Base-by-base conservation (phyloP, 345 rosid genomes). In the Physaria fendleri region DNA sequence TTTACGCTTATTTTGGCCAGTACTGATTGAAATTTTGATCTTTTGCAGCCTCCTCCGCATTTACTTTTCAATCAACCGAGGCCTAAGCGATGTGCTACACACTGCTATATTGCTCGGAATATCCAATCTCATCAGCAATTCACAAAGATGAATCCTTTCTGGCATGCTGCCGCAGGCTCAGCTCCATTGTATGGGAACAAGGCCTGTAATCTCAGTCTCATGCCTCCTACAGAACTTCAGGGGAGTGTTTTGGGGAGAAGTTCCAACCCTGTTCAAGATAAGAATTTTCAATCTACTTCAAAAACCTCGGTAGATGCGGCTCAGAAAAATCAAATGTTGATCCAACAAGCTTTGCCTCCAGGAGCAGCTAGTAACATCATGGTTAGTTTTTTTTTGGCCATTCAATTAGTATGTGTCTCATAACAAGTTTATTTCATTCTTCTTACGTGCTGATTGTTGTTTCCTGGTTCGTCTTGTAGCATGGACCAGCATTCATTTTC, bases 1-100 rank as follows among this genome's bases (percentile, higher is more conserved):
- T 13, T 11, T 13, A 18, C 8, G 0, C 15, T 18, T 6, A 12
- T 42, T 12, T 20, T 61, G 15, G 8, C 17, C 16, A 35, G 15
- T 21, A 5, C 15, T 39, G 6, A 18, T 55, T 27, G 32, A 13
- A n/a, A 15, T 48, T 68, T 66, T 55, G 39, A 63, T 30, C 54
- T 24, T 6, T 8, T 43, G 73, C 81, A 94, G 97, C 85, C 92
- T 52, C 87, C 88, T 41, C 88, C 90, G 1, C 90, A 84, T 60
- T 62, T 82, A 71, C 74, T 87, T 33, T 85, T 81, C 64, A 71
- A 69, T 77, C 97, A 85, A 56, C 87, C 95, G 1, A 78, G 90
- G 62, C 96, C 87, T 12, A 90, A 85, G 75, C 81, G 90, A 73
- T 94, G 97, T 72, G 96, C 95, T 14, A 94, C 97, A 20, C 99